A percentile compares a stretch with the other conserved stretches of the same genome.
phyloP scores from a whole-genome alignment of 2,329 filamentous ascomycete species.

The Amphichorda felina region DNA sequence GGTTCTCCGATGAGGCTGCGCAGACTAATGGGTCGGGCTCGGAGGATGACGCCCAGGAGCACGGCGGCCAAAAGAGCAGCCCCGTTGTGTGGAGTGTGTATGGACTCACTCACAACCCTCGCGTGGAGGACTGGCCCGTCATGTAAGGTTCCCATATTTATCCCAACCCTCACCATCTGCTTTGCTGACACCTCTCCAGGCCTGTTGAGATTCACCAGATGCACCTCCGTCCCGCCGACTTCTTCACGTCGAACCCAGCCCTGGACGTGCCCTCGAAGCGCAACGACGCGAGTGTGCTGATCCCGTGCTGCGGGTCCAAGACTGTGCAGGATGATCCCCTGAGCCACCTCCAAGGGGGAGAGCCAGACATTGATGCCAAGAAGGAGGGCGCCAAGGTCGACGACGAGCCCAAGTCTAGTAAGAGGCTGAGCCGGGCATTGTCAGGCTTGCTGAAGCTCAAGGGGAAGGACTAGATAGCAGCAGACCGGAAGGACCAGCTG shows the following conservation, averaged over 20 bases:
- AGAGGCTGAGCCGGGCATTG: constrained; percentile 4
- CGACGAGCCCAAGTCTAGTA: not conserved
- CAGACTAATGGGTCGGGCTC: too few species aligned
- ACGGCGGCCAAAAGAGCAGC: constrained; percentile 14
- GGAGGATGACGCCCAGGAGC: too few species aligned
- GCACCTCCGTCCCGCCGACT: constrained; percentile 30
- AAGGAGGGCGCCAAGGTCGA: constrained; percentile 5
- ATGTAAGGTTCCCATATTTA: constrained; percentile 30
- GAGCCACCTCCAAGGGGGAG: constrained; percentile 19
- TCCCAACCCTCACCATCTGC: not conserved
- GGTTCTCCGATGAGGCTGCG: constrained; percentile 22
- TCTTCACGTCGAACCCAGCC: constrained; percentile 32
- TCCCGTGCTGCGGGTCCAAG: constrained; percentile 18
- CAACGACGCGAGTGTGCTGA: constrained; percentile 28
- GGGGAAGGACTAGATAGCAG: too few species aligned
- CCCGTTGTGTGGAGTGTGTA: constrained; percentile 35
- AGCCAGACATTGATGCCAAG: constrained; percentile 7
- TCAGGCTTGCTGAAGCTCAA: constrained; percentile 2
- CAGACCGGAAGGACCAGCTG: too few species aligned
- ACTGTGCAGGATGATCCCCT: constrained; percentile 16
- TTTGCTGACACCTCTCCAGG: constrained; percentile 14
- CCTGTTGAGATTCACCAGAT: constrained; percentile 35
- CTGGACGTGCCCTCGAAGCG: constrained; percentile 24
- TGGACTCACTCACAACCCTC: constrained; percentile 34
- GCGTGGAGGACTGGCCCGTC: constrained; percentile 37